Conservation (phyloP, 371 early-diverging fungal species). For the Mucor irregularis region DNA sequence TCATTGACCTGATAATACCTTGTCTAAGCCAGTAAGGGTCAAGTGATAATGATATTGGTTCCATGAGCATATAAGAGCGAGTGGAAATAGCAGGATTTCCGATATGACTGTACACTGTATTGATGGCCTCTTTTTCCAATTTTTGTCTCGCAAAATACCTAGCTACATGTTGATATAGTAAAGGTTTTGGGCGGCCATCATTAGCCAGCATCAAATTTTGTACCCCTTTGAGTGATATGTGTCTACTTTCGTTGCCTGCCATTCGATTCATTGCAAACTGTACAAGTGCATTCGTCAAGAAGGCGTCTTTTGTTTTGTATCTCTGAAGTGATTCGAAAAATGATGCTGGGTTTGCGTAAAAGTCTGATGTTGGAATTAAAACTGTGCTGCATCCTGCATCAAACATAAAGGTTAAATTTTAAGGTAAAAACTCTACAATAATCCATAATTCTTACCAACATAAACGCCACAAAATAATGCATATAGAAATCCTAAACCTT, state of each 20-base stretch:
- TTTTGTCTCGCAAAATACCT: conserved; percentile 56
- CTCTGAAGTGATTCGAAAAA: conserved; percentile 70
- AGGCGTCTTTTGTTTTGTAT: conserved; percentile 70
- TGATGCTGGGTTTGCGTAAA: conserved; percentile 42
- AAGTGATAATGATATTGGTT: conserved; percentile 65
- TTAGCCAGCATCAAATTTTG: conserved; percentile 72
- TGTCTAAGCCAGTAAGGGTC: conserved; percentile 66
- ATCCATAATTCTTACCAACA: conserved; percentile 64
- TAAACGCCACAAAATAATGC: conserved; percentile 75
- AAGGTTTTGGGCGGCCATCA: conserved; percentile 67
- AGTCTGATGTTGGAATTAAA: conserved; percentile 31
- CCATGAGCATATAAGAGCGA: conserved; percentile 75
- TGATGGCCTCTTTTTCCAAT: conserved; percentile 67
- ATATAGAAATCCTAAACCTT: conserved; percentile 77
- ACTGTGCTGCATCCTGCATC: conserved; percentile 32
- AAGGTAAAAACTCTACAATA: no score
- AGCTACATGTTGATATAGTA: conserved; percentile 50
- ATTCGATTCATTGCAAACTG: conserved; percentile 69
- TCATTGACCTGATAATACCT: conserved; percentile 63
- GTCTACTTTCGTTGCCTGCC: conserved; percentile 33
- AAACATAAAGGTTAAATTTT: no score
- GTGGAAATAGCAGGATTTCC: conserved; percentile 82
- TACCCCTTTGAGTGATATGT: conserved; percentile 59
- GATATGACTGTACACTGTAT: conserved; percentile 71
- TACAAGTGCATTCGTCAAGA: conserved; percentile 72